Evolutionary conservation across 169 alveolate genomes (phyloP).

Genomic region (Eimeria brunetti): DNA sequence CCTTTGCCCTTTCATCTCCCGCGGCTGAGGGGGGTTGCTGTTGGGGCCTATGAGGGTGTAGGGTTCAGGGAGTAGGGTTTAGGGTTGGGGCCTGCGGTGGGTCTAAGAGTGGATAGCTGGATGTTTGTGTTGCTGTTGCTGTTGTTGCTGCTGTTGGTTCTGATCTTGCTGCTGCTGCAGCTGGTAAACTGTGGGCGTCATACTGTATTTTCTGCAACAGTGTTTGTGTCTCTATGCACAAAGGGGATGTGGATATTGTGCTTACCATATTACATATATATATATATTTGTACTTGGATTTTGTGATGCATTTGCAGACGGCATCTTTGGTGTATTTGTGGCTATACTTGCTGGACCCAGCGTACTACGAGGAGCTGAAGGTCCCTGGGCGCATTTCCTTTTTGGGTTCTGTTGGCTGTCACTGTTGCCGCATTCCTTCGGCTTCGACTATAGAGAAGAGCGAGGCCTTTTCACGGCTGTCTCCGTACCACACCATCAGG

Average conservation of each 20-base stretch:
- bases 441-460: not conserved
- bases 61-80: not conserved
- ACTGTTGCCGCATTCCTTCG: conserved; percentile 30
- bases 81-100: not conserved
- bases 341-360: not conserved
- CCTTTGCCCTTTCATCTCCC: not conserved
- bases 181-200: not conserved
- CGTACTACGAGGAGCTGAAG: conserved; percentile 27
- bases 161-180: not conserved
- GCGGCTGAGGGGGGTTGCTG: not conserved
- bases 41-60: not conserved
- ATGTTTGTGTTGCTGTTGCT: not conserved
- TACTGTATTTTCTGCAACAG: not conserved
- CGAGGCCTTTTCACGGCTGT: not conserved
- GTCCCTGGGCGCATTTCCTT: conserved; percentile 22
- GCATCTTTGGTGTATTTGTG: not conserved
- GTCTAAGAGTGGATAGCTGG: not conserved
- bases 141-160: not conserved
- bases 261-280: not conserved
- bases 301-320: conserved; percentile 7
- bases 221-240: not conserved
- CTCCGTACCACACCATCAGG: not conserved
- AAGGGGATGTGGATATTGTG: no score
- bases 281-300: not conserved
- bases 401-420: conserved; percentile 23